These are phyloP conservation scores for Sporobolomyces pararoseus DNA, from an alignment of 768 basidiomycete genomes.

Conservation along the genomic window DNA sequence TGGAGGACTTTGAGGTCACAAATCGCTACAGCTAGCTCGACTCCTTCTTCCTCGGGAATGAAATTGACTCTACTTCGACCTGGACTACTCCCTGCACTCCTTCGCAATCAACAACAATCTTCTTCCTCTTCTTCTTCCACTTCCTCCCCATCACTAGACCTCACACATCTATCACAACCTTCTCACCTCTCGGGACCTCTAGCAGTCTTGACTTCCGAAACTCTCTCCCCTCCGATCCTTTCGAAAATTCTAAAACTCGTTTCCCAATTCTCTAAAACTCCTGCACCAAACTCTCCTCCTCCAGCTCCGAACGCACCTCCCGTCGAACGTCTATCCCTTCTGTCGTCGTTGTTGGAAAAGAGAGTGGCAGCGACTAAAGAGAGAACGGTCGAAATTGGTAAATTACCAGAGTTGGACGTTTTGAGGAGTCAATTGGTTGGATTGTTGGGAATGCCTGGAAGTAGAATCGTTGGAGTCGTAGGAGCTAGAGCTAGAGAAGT, in stretches of 20 bases:
- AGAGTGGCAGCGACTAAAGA: slow-evolving; percentile 61
- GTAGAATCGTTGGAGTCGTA: slow-evolving; percentile 68
- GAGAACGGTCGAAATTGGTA: slow-evolving; percentile 60
- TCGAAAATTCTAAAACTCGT: slow-evolving; percentile 64
- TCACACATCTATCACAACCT: slow-evolving; percentile 55
- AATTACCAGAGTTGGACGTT: slow-evolving; percentile 71
- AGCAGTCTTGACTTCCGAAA: slow-evolving; percentile 63
- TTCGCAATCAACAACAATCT: no score
- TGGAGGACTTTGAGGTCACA: slow-evolving; percentile 67
- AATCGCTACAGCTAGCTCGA: slow-evolving; percentile 56
- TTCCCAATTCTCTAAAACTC: slow-evolving; percentile 53
- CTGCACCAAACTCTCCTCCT: slow-evolving; percentile 10
- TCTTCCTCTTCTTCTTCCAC: background rate
- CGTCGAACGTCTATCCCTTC: slow-evolving; percentile 55
- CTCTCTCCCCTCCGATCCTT: slow-evolving; percentile 69
- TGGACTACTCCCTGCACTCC: slow-evolving; percentile 71
- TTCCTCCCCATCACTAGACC: slow-evolving; percentile 53
- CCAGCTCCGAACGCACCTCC: slow-evolving; percentile 50
- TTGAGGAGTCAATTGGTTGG: slow-evolving; percentile 80
- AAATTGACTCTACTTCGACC: slow-evolving; percentile 69
- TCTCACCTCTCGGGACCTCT: slow-evolving; percentile 63
- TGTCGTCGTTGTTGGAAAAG: slow-evolving; percentile 77
- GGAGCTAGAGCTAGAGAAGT: slow-evolving; percentile 54
- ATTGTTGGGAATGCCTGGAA: slow-evolving; percentile 68
- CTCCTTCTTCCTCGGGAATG: slow-evolving; percentile 49